Conservation (phyloP, 2,329 filamentous ascomycete genomes). For the Clonostachys byssicola region DNA sequence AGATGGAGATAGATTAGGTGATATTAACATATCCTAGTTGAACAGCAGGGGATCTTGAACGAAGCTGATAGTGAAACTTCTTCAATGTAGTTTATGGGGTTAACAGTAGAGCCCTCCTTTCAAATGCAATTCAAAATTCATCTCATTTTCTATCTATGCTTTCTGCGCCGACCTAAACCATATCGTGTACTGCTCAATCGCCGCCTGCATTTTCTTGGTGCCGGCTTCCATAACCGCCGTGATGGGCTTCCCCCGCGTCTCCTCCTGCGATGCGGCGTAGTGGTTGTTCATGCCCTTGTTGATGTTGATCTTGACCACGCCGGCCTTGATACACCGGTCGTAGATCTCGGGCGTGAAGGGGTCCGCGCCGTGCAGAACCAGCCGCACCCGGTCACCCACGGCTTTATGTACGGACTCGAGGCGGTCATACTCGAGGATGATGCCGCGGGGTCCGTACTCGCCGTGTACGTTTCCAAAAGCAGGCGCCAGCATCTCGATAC, state of each 20-base stretch:
- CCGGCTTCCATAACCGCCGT: constrained; percentile 42
- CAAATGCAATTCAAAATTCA: neutral
- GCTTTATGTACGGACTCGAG: constrained; percentile 9
- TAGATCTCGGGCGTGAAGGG: constrained; percentile 43
- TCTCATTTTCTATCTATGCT: constrained; percentile 13
- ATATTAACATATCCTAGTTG: too few relatives aligned
- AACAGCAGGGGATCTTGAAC: too few relatives aligned
- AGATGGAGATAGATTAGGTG: too few relatives aligned
- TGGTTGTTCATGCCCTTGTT: constrained; percentile 43
- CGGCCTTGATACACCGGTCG: constrained; percentile 41
- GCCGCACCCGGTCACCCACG: constrained; percentile 28
- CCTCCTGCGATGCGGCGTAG: constrained; percentile 35
- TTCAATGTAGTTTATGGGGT: too few relatives aligned
- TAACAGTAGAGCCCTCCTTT: neutral
- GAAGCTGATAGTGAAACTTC: too few relatives aligned
- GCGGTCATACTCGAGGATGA: constrained; percentile 46
- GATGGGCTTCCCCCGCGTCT: constrained; percentile 39
- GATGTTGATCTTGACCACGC: constrained; percentile 53
- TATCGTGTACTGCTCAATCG: constrained; percentile 40
- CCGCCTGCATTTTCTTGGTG: constrained; percentile 40
- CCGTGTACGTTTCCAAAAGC: constrained; percentile 77
- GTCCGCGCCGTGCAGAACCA: constrained; percentile 52
- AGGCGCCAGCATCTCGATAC: constrained; percentile 71
- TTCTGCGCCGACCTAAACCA: constrained; percentile 40
- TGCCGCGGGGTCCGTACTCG: constrained; percentile 61